These are phyloP conservation scores for Cercospora zeina DNA, from an alignment of 2,329 filamentous ascomycete genomes.

Conservation along the genomic window DNA sequence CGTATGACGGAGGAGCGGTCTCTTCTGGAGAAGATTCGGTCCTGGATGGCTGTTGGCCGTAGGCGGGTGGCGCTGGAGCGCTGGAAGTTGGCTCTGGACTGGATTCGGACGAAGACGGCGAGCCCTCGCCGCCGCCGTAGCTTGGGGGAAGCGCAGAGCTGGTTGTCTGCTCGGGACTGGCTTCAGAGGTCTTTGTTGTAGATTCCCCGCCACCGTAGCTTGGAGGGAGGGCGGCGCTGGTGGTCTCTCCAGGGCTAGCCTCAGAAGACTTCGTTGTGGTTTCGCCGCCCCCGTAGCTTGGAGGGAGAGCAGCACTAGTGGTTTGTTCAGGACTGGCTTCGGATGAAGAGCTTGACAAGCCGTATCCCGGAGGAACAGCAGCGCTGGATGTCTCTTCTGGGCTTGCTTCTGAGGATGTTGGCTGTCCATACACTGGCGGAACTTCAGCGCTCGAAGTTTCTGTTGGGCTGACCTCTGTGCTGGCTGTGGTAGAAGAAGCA, in stretches of 20 bases:
- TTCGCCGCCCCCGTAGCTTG: background rate
- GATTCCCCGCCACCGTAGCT: background rate
- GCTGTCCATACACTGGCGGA: background rate
- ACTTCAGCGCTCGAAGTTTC: background rate
- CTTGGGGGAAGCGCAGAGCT: background rate
- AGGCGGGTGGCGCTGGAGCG: background rate
- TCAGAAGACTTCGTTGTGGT: background rate
- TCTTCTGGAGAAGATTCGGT: background rate
- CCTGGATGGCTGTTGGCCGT: background rate
- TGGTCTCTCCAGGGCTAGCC: background rate
- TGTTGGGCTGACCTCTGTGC: constrained; percentile 3
- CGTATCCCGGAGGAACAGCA: constrained; percentile 4
- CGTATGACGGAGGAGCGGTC: background rate
- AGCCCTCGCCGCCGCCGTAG: constrained; percentile 4
- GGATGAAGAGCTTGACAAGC: background rate
- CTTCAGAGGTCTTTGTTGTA: background rate
- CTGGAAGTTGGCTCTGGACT: background rate
- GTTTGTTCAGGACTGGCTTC: background rate
- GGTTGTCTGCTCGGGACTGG: background rate
- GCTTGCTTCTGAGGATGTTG: constrained; percentile 7
- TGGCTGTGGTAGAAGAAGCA: background rate
- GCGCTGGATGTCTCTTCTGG: background rate
- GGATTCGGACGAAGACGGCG: background rate
- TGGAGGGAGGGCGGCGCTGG: background rate
- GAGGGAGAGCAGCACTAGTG: background rate